These are phyloP conservation scores for Geum urbanum DNA, from an alignment of 306 rosid genomes.

Conservation along the genomic window DNA sequence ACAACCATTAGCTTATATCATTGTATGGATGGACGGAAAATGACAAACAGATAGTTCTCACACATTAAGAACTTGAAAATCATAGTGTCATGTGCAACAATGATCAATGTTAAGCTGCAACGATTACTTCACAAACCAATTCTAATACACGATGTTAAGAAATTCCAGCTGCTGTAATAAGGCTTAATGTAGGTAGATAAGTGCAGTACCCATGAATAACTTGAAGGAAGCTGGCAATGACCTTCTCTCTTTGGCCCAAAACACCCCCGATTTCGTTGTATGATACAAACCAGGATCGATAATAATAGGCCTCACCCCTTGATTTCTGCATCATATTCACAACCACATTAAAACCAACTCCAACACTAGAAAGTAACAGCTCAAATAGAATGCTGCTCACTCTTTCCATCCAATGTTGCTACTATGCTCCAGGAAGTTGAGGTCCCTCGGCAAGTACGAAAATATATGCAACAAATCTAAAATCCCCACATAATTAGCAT, in stretches of 20 bases:
- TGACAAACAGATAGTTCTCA: neutral
- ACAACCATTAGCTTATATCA: neutral
- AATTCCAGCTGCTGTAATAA: neutral
- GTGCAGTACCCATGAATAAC: constrained; percentile 64
- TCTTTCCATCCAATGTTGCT: constrained; percentile 94
- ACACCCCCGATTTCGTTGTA: constrained; percentile 72
- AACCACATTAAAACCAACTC: constrained; percentile 1
- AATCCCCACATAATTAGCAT: constrained; percentile 9
- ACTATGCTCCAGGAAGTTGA: constrained; percentile 82
- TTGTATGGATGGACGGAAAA: neutral
- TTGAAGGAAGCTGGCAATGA: constrained; percentile 83
- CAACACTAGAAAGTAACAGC: constrained; percentile 6
- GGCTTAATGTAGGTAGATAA: neutral
- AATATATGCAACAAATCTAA: constrained; percentile 80
- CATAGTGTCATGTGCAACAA: neutral
- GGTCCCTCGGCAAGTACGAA: constrained; percentile 78
- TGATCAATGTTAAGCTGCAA: neutral
- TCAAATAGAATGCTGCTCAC: constrained; percentile 41
- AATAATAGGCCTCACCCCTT: constrained; percentile 77
- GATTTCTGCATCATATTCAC: constrained; percentile 39
- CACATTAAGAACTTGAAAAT: neutral
- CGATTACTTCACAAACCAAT: neutral
- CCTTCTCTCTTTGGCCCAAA: constrained; percentile 89
- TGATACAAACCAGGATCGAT: constrained; percentile 87
- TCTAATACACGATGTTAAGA: neutral